A percentile compares a stretch with the other conserved stretches of the same genome.
These are phyloP conservation scores for Pythium rishiriense DNA, from an alignment of 352 stramenopile species.

Conservation along the genomic window DNA sequence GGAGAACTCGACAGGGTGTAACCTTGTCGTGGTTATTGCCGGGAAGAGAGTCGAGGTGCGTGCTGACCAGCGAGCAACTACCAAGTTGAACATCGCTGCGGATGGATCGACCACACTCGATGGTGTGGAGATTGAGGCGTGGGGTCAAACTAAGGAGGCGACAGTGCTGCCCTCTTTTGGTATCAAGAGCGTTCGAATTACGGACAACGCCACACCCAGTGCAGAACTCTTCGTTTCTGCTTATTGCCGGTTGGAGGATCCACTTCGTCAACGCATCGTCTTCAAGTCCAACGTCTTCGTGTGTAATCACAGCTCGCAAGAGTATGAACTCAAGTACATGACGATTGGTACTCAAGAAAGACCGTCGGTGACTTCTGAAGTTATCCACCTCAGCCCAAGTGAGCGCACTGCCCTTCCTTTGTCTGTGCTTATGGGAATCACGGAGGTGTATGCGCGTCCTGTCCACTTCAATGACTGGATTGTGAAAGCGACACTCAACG, in stretches of 20 bases:
- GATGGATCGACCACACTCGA: constrained; percentile 47
- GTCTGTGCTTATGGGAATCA: constrained; percentile 82
- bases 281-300: constrained; percentile 84
- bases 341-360: constrained; percentile 49
- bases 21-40: constrained; percentile 43
- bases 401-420: constrained; percentile 58
- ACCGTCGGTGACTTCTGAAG: constrained; percentile 51
- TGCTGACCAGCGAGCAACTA: constrained; percentile 39
- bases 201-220: constrained; percentile 21
- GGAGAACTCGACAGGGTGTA: constrained; percentile 73
- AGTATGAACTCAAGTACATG: constrained; percentile 78
- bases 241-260: constrained; percentile 73
- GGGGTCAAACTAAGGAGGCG: constrained; percentile 40
- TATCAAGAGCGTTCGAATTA: constrained; percentile 56
- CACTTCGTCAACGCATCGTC: constrained; percentile 56
- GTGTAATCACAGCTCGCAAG: constrained; percentile 75
- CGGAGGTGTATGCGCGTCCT: constrained; percentile 76
- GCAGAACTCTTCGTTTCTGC: constrained; percentile 67
- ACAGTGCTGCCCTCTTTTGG: constrained; percentile 60
- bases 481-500: constrained; percentile 72
- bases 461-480: constrained; percentile 72
- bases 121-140: constrained; percentile 58
- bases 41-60: constrained; percentile 43
- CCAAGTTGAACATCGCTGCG: constrained; percentile 34
- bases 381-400: constrained; percentile 59